Conservation (phyloP, 2,329 filamentous ascomycete species). For the Pseudocercospora fijiensis region DNA sequence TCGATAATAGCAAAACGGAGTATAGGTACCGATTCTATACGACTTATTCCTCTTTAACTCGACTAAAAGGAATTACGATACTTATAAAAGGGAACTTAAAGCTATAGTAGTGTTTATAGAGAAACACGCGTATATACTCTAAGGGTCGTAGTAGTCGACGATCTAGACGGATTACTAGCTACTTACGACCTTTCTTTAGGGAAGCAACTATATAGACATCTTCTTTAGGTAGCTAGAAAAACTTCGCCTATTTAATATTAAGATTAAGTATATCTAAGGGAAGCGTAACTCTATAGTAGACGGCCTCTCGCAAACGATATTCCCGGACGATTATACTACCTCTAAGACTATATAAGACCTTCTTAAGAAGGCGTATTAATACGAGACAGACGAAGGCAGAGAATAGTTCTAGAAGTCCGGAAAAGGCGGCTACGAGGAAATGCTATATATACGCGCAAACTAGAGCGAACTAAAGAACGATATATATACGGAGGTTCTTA, state of each 20-base stretch:
- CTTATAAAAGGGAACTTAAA: conserved; percentile 10
- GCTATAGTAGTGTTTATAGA: not conserved
- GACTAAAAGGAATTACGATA: conserved; percentile 3
- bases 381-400: not conserved
- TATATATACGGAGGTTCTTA: too few species aligned
- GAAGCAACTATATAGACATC: not conserved
- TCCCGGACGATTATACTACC: not conserved
- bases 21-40: conserved; percentile 6
- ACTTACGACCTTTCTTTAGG: conserved; percentile 4
- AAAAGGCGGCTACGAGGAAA: not conserved
- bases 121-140: conserved; percentile 8
- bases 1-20: not conserved
- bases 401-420: not conserved
- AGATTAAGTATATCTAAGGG: not conserved
- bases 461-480: too few species aligned
- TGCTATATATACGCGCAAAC: too few species aligned
- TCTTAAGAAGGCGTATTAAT: not conserved
- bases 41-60: not conserved
- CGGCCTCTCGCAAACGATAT: not conserved
- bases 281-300: not conserved
- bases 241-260: not conserved
- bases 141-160: not conserved
- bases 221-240: conserved; percentile 5
- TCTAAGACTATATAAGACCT: not conserved
- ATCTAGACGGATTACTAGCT: conserved; percentile 10